A percentile compares a stretch with the other conserved stretches of the same genome.
Evolutionary conservation across 2,329 filamentous ascomycete genomes (phyloP).

Genomic region (Xylariaceae sp.): DNA sequence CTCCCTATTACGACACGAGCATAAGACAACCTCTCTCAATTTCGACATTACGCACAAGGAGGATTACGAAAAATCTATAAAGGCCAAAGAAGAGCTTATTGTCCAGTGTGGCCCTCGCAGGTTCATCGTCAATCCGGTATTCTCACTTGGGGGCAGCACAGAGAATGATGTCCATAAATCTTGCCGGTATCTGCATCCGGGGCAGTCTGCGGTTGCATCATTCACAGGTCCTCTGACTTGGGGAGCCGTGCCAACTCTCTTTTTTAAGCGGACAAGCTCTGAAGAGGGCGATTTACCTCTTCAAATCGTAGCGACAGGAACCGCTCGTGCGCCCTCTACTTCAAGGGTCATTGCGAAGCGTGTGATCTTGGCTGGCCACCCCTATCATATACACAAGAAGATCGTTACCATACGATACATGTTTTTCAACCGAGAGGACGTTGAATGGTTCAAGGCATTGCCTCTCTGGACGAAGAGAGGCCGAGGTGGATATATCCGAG

Average conservation of each 20-base stretch:
- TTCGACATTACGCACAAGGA: constrained; percentile 83
- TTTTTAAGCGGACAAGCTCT: constrained; percentile 62
- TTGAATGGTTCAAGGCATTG: constrained; percentile 95
- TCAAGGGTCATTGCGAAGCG: constrained; percentile 87
- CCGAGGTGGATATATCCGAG: constrained; percentile 86
- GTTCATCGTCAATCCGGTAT: constrained; percentile 83
- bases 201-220: constrained; percentile 80
- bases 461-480: constrained; percentile 92
- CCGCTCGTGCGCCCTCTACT: constrained; percentile 71
- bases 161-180: constrained; percentile 98
- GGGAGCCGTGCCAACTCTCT: constrained; percentile 85
- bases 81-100: constrained; percentile 87
- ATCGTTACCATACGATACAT: constrained; percentile 97
- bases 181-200: constrained; percentile 85
- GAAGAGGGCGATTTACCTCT: constrained; percentile 46
- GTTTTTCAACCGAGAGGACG: constrained; percentile 97
- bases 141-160: constrained; percentile 83
- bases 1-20: constrained; percentile 87
- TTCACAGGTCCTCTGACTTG: constrained; percentile 90
- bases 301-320: constrained; percentile 80
- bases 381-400: constrained; percentile 98
- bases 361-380: constrained; percentile 89
- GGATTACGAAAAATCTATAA: constrained; percentile 70
- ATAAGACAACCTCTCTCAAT: constrained; percentile 88
- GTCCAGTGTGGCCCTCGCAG: constrained; percentile 87